Base-by-base conservation (phyloP, 352 stramenopile genomes). In the Pythium dissotocum region DNA sequence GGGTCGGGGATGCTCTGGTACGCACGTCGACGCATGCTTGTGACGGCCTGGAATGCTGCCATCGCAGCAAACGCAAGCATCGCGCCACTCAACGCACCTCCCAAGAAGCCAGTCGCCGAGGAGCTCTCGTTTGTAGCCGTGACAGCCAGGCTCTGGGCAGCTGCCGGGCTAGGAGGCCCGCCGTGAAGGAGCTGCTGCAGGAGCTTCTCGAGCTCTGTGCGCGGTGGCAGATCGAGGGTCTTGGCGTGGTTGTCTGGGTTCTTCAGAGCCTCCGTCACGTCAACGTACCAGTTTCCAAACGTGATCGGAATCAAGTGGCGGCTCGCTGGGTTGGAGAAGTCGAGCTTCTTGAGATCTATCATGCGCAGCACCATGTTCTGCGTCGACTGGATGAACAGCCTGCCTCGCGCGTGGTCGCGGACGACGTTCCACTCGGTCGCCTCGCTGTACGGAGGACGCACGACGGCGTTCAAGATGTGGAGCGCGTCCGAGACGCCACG, bases 351-450 rank as follows among this genome's bases (percentile, higher is more conserved):
- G 38, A 93, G 60, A 57, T 86, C 85, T 42, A 93, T 72, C 9
- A 74, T 65, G 36, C 85, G 85, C 40, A 90, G 61, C n/a, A 88
- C 65, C 58, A 89, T 82, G 67, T 93, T 93, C 14, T 82, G 70
- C 14, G 77, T 93, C 21, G 83, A 88, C 40, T 79, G 83, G 48
- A 93, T 72, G 65, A 90, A 93, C n/a, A 93, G 69, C 71, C 82
- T 85, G 12, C 73, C 69, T 12, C 75, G 63, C n/a, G 53, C 64
- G 58, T 93, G 85, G 67, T 93, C 85, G 24, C 83, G 79, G n/a
- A 91, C 78, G 55, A 93, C 68, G 5, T 73, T 88, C 78, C 81
- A 93, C 63, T 93, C 67, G 16, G 85, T 93, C 1, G 81, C 78
- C 56, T 82, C 80, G 9, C 33, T 71, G 42, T 72, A 79, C 7